Evolutionary conservation across 108 stramenopile species (phyloP), one percentile per base, ranked within the genome.

Genomic region (Cyclotella atomus): DNA sequence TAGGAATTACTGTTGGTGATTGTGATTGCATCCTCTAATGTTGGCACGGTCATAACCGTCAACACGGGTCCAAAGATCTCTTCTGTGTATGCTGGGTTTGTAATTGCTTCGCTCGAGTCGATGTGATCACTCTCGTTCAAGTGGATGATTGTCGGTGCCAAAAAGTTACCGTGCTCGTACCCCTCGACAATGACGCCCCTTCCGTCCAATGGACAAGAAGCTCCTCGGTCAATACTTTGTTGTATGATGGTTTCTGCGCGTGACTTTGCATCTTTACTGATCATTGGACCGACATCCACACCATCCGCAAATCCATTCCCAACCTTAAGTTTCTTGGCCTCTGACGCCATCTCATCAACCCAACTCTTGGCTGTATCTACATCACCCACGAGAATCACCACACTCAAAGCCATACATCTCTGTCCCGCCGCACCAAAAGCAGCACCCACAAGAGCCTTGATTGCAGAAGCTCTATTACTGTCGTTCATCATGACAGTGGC

Each of bases 31-130:
- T 97, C 97, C 14, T 97, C 95, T 43, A 98, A 72, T 17, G 91
- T 89, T 25, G 93, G 89, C 19, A 80, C 94, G 19, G 75, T 49
- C 27, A 94, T 32, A 69, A 87, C 76, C 46, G 76, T 81, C 45
- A 99, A 74, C 10, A 99, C 98, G 24, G 98, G 98, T 19, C 92
- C 98, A 84, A 99, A 99, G 43, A 99, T 94, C 85, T 99, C 98
- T 69, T 95, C 89, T 4, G 80, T 85, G 81, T 98, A 97, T 19
- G 91, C 88, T 12, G 92, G 67, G 66, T 88, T 89, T 46, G 69
- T 59, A 8, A 81, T 69, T 35, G 27, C 20, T 47, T 57, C 76
- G 59, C 46, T 83, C 60, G 63, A 19, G 93, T 61, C 20, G 90
- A 44, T 23, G 93, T n/a, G n/a, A n/a, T n/a, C n/a, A n/a, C n/a